Percentiles rank a stretch among this genome's conserved stretches.
phyloP scores from a whole-genome alignment of 2,329 filamentous ascomycete species.

The Pyrenophora teres region DNA sequence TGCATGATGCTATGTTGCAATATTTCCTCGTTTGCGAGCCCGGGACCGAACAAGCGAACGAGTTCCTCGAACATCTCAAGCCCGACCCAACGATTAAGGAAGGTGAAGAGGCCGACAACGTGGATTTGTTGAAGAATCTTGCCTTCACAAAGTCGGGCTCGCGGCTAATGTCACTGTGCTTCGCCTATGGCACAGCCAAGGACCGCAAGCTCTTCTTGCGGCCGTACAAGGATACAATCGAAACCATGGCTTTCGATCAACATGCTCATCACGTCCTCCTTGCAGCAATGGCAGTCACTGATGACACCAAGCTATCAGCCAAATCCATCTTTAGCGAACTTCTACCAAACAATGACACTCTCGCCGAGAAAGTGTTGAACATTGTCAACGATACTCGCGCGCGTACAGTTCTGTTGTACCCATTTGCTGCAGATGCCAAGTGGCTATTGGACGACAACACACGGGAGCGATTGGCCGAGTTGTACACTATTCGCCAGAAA shows the following conservation, averaged over 20 bases:
- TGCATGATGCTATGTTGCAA: conserved; percentile 97
- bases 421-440: conserved; percentile 69
- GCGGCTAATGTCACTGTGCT: conserved; percentile 75
- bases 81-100: conserved; percentile 75
- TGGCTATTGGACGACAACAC: conserved; percentile 67
- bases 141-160: conserved; percentile 92
- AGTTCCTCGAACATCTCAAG: conserved; percentile 89
- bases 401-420: conserved; percentile 74
- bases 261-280: conserved; percentile 82
- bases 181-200: conserved; percentile 87
- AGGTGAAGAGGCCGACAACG: conserved; percentile 55
- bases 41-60: conserved; percentile 79
- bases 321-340: conserved; percentile 90
- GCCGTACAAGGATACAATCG: conserved; percentile 86
- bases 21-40: conserved; percentile 83
- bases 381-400: conserved; percentile 69
- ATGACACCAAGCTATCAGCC: conserved; percentile 86
- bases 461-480: conserved; percentile 72
- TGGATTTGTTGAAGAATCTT: conserved; percentile 88
- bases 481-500: conserved; percentile 76
- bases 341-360: conserved; percentile 58
- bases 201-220: conserved; percentile 88
- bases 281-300: conserved; percentile 85
- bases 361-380: conserved; percentile 67
- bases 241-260: conserved; percentile 79